Evolutionary conservation across 2,329 filamentous ascomycete genomes (phyloP).

Genomic region (Ophiognomonia clavigignenti-juglandacearum): DNA sequence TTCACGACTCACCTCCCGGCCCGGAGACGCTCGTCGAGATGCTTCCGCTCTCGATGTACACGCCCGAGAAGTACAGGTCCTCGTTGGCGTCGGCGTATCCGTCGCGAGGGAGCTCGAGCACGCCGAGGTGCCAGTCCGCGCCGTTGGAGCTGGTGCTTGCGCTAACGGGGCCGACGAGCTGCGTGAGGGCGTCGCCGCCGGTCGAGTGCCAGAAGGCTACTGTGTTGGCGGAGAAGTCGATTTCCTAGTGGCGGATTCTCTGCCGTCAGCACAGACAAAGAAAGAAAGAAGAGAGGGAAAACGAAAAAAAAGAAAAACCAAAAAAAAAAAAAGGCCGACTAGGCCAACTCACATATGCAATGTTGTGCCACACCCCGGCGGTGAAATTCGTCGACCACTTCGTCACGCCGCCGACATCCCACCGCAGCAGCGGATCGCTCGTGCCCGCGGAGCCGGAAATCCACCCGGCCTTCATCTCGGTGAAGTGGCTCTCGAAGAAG

Average conservation of each 20-base stretch:
- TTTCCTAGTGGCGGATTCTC: constrained; percentile 66
- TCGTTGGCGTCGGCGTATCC: constrained; percentile 47
- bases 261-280: too few species aligned
- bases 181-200: constrained; percentile 46
- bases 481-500: constrained; percentile 63
- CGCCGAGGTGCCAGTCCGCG: constrained; percentile 64
- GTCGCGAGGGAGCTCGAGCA: constrained; percentile 54
- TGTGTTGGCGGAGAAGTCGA: constrained; percentile 56
- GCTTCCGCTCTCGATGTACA: constrained; percentile 58
- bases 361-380: constrained; percentile 64
- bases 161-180: constrained; percentile 52
- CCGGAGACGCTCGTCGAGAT: constrained; percentile 17
- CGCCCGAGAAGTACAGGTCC: constrained; percentile 65
- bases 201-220: constrained; percentile 65
- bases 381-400: constrained; percentile 50
- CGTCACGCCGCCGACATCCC: constrained; percentile 51
- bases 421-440: constrained; percentile 48
- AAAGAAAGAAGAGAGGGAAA: too few species aligned
- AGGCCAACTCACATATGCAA: neutral
- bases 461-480: constrained; percentile 63
- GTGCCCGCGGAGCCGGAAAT: constrained; percentile 35
- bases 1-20: too few species aligned
- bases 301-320: too few species aligned
- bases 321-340: too few species aligned
- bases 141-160: constrained; percentile 57